Base-by-base conservation (phyloP, 75 land plant genomes). In the Adiantum capillusveneris region DNA sequence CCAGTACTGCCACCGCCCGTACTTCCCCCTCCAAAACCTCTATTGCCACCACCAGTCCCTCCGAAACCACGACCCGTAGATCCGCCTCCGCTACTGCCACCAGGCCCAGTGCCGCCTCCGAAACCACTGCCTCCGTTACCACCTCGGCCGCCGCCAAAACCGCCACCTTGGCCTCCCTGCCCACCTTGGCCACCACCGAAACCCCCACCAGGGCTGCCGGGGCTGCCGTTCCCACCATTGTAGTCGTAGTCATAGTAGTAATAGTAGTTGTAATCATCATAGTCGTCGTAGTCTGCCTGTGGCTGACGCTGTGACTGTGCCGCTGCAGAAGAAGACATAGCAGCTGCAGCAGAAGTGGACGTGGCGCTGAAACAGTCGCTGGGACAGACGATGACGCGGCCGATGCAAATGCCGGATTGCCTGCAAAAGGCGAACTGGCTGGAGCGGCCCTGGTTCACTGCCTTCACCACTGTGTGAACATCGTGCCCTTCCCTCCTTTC, bases 171-270 rank as follows among this genome's bases (percentile, higher is more conserved):
- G 6, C 21, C n/a, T 5, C 37, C 37, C 9, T 9, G 37, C 37
- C 37, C 37, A 34, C 49, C 49, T 6, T 17, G 6, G 5, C 11
- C 36, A 31, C 51, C 53, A 11, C 37, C 53, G 64, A 11, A 9
- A 29, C 30, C 34, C 29, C 22, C 27, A 25, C n/a, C 53, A 27
- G 29, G 28, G 64, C 21, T 30, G 53, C n/a, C 64, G 45, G 11
- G 52, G 30, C 34, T 30, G 64, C 31, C 53, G 64, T 6, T 21
- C 27, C 28, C 49, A 44, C 37, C 26, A 16, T 20, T 12, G 6
- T 51, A 46, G 63, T 42, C 30, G 26, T 44, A 52, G 64, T 31
- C 16, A 6, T 29, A 52, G 64, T 21, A 17, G 11, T 48, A 52
- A 53, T 45, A 52, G 53, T 48, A 25, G 25, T 29, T 49, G 64